phyloP scores from a whole-genome alignment of 306 rosid species.

The Echinosophora koreensis region DNA sequence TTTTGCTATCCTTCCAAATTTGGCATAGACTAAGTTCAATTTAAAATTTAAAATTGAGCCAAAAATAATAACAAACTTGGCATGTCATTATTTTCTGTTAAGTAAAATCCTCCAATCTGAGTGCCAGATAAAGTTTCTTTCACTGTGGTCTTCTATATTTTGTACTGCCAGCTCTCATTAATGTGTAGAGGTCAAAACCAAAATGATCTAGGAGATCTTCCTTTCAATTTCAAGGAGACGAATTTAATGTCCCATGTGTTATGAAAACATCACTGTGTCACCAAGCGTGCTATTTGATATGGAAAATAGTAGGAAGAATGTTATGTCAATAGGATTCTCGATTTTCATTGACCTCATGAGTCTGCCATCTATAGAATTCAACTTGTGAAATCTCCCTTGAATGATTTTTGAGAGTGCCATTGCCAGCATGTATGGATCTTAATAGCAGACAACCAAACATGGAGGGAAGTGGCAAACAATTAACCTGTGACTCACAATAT shows the following conservation, averaged over 20 bases:
- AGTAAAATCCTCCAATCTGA: neutral
- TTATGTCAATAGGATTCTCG: neutral
- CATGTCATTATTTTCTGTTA: neutral
- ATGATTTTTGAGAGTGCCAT: constrained; percentile 13
- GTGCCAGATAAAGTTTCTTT: neutral
- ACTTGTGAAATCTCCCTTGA: neutral
- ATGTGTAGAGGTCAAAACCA: neutral
- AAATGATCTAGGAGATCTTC: neutral
- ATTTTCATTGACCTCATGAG: neutral
- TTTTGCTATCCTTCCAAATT: constrained; percentile 16
- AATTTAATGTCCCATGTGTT: no score
- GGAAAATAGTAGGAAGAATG: neutral
- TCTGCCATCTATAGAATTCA: neutral
- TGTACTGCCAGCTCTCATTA: neutral
- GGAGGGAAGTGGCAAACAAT: constrained; percentile 25
- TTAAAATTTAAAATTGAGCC: neutral
- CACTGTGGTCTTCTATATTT: neutral
- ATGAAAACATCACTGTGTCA: no score
- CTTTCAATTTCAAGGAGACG: neutral
- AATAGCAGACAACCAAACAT: constrained; percentile 39
- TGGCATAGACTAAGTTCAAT: neutral
- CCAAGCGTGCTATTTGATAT: neutral
- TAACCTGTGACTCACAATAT: constrained; percentile 47
- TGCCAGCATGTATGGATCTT: constrained; percentile 18
- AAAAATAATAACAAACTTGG: constrained; percentile 12